These are phyloP conservation scores for Blastomyces silverae DNA, from an alignment of 2,329 filamentous ascomycete species.

Conservation along the genomic window DNA sequence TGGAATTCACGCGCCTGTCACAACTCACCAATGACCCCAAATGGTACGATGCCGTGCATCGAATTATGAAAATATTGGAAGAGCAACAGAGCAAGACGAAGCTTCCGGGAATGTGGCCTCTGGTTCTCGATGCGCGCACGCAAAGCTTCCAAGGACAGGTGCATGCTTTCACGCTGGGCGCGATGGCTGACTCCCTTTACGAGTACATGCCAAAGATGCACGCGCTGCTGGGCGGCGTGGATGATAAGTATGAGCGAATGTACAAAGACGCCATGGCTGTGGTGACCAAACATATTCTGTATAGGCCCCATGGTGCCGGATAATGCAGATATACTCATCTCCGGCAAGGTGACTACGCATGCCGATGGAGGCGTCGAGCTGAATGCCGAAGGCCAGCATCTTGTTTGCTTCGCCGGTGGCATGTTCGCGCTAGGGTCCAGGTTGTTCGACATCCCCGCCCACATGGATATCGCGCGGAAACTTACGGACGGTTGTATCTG, in stretches of 20 bases:
- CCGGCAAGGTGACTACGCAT: constrained; percentile 47
- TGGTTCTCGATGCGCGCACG: constrained; percentile 29
- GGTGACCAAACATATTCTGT: constrained; percentile 67
- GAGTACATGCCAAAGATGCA: constrained; percentile 60
- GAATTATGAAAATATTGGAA: constrained; percentile 33
- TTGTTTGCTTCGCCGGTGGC: constrained; percentile 50
- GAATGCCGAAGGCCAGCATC: constrained; percentile 44
- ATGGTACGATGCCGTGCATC: constrained; percentile 36
- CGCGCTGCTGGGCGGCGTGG: constrained; percentile 65
- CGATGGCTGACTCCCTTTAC: constrained; percentile 51
- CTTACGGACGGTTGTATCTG: constrained; percentile 52
- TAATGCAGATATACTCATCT: constrained; percentile 63
- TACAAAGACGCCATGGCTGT: constrained; percentile 62
- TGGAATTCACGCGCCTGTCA: constrained; percentile 39
- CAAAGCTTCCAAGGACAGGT: constrained; percentile 24
- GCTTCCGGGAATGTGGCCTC: constrained; percentile 38
- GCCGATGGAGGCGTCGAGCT: constrained; percentile 34
- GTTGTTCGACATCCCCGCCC: constrained; percentile 45
- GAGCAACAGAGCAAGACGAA: constrained; percentile 32
- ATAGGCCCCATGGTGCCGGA: constrained; percentile 67
- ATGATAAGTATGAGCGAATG: constrained; percentile 57
- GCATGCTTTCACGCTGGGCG: constrained; percentile 48
- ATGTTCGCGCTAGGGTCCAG: constrained; percentile 50
- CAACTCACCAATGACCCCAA: constrained; percentile 35
- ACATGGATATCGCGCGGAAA: constrained; percentile 45